These are phyloP conservation scores for Aegilops bicornis DNA, from an alignment of 176 grass and related monocot genomes.

Conservation along the genomic window DNA sequence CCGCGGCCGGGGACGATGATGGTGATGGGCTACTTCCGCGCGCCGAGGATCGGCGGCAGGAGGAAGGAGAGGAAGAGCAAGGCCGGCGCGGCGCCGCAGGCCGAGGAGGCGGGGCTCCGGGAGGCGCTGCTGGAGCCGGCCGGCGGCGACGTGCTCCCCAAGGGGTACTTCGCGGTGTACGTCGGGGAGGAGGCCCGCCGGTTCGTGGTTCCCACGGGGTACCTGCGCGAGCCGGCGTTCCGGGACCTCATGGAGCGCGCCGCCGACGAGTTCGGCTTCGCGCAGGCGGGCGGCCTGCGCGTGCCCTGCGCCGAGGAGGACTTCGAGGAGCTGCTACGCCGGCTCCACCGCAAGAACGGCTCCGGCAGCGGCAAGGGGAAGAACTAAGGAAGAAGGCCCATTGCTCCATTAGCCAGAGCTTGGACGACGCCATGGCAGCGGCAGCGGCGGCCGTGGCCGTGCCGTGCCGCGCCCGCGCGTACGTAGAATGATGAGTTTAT, in stretches of 20 bases:
- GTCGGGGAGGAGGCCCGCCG: slow-evolving; percentile 46
- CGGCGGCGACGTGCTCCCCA: slow-evolving; percentile 20
- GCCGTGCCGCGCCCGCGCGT: not conserved
- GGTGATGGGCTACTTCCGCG: slow-evolving; percentile 54
- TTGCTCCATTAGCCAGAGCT: not conserved
- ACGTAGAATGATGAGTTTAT: not conserved
- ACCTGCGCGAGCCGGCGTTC: slow-evolving; percentile 53
- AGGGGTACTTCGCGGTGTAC: slow-evolving; percentile 71
- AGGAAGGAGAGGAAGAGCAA: not conserved
- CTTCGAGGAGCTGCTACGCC: slow-evolving; percentile 41
- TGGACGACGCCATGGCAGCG: not conserved
- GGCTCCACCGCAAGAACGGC: slow-evolving; percentile 22
- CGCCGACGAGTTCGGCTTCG: slow-evolving; percentile 77
- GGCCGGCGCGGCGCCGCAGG: not conserved
- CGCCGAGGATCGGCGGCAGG: not conserved
- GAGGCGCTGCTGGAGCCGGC: slow-evolving; percentile 37
- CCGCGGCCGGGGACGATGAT: slow-evolving; percentile 1
- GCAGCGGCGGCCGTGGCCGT: not conserved
- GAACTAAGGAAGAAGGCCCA: slow-evolving; percentile 1
- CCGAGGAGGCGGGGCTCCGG: slow-evolving; percentile 23
- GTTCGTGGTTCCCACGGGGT: slow-evolving; percentile 58
- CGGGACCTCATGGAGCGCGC: slow-evolving; percentile 56
- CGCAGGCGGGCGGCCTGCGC: slow-evolving; percentile 46
- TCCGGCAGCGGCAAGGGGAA: slow-evolving; percentile 16
- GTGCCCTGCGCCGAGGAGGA: slow-evolving; percentile 58